A percentile compares a stretch with the other conserved stretches of the same genome.
Conservation (phyloP, 2,329 filamentous ascomycete genomes). For the Fusarium sp. region DNA sequence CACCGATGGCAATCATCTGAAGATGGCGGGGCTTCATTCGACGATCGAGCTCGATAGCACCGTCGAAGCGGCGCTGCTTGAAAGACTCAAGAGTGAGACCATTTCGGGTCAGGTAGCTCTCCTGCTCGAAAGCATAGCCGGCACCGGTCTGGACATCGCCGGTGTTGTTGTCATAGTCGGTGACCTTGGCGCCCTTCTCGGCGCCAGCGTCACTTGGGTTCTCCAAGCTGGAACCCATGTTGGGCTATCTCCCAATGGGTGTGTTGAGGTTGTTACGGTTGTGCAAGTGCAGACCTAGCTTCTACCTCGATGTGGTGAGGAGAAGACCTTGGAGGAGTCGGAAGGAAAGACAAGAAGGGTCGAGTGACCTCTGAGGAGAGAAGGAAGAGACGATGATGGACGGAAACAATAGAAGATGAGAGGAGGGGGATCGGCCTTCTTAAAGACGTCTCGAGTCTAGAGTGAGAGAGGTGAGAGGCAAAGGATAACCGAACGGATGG, state of each 20-base stretch:
- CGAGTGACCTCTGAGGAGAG: constrained; percentile 30
- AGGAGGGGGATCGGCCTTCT: constrained; percentile 29
- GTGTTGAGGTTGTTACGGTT: constrained; percentile 1
- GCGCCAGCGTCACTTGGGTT: constrained; percentile 38
- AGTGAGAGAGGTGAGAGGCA: constrained; percentile 6
- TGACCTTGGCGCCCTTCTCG: constrained; percentile 37
- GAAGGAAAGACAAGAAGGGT: constrained; percentile 27
- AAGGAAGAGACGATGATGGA: constrained; percentile 24
- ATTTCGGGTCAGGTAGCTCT: constrained; percentile 40
- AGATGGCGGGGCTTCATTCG: constrained; percentile 68
- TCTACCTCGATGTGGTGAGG: not conserved
- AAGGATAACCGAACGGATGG: constrained; percentile 6
- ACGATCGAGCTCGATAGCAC: constrained; percentile 53
- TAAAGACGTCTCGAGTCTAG: constrained; percentile 28
- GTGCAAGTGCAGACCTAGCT: not conserved
- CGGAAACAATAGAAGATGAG: not conserved
- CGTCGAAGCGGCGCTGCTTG: constrained; percentile 35
- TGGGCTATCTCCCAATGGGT: constrained; percentile 17
- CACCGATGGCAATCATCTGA: constrained; percentile 73
- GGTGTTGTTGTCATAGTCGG: constrained; percentile 29
- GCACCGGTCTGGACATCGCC: constrained; percentile 27
- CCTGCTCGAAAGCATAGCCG: constrained; percentile 38
- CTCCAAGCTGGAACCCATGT: constrained; percentile 35
- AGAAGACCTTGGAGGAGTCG: not conserved
- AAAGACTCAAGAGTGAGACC: constrained; percentile 44